Evolutionary conservation across 1,284 basidiomycete species (phyloP).

Genomic region (Meira miltonrushii): DNA sequence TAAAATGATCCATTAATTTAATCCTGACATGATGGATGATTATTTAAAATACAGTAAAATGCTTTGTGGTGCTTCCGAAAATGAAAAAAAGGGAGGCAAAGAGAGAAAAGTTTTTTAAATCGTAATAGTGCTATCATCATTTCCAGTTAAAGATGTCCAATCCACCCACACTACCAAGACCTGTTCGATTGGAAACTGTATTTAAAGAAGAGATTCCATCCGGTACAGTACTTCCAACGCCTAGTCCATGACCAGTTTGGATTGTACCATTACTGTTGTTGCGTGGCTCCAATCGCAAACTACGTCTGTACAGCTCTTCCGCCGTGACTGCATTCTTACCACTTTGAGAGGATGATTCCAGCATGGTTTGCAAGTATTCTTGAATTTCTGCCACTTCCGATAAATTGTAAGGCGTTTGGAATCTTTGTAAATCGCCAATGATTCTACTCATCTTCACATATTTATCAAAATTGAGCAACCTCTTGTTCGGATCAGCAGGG

Average conservation of each 20-base stretch:
- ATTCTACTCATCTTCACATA: constrained; percentile 53
- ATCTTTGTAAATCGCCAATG: constrained; percentile 78
- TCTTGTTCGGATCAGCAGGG: constrained; percentile 65
- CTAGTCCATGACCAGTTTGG: constrained; percentile 5
- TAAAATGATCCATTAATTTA: no score
- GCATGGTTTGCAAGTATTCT: constrained; percentile 59
- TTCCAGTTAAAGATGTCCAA: constrained; percentile 45
- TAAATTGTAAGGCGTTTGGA: constrained; percentile 77
- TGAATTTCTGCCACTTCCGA: constrained; percentile 79
- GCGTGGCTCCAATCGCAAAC: constrained; percentile 48
- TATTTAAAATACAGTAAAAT: no score
- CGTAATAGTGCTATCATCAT: neutral
- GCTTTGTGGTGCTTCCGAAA: no score
- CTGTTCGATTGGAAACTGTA: constrained; percentile 22
- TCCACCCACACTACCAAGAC: constrained; percentile 19
- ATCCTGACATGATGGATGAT: no score
- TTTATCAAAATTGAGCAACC: constrained; percentile 83
- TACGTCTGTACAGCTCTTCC: constrained; percentile 47
- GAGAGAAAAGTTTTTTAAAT: no score
- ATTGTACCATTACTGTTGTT: neutral
- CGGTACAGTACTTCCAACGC: neutral
- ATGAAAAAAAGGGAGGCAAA: no score
- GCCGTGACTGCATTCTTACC: constrained; percentile 31
- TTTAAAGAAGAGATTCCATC: no score
- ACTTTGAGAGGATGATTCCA: constrained; percentile 25